Evolutionary conservation across 2,329 filamentous ascomycete genomes (phyloP).

Genomic region (Cladophialophora immunda): DNA sequence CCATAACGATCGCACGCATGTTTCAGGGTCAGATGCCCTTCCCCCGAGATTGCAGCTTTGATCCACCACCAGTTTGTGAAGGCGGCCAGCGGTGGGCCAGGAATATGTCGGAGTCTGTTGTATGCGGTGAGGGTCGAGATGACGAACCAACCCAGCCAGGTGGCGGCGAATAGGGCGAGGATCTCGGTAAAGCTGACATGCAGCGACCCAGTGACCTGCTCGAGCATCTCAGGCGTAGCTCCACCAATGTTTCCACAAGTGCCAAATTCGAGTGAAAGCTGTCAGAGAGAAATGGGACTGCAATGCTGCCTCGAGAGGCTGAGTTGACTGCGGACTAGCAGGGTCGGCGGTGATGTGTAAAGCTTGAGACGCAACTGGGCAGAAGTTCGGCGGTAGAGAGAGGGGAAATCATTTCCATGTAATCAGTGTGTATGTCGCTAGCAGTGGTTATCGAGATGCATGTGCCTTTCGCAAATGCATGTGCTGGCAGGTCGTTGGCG

Average conservation of each 20-base stretch:
- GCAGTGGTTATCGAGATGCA: neutral
- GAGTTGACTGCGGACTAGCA: neutral
- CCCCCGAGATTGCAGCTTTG: slow-evolving; percentile 25
- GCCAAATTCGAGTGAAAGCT: neutral
- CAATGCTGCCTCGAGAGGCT: neutral
- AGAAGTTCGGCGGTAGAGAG: neutral
- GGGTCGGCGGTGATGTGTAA: neutral
- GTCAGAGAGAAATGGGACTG: neutral
- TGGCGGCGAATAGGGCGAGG: slow-evolving; percentile 14
- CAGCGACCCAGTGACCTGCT: slow-evolving; percentile 17
- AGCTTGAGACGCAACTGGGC: neutral
- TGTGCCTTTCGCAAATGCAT: neutral
- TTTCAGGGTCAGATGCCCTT: slow-evolving; percentile 25
- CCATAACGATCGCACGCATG: slow-evolving; percentile 25
- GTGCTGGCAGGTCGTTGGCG: neutral
- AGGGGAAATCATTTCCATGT: neutral
- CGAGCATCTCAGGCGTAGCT: slow-evolving; percentile 12
- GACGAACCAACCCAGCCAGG: slow-evolving; percentile 14
- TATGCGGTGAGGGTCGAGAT: slow-evolving; percentile 17
- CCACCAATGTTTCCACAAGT: neutral
- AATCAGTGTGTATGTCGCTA: neutral
- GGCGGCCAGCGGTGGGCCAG: slow-evolving; percentile 27
- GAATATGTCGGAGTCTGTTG: slow-evolving; percentile 26
- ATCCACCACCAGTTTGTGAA: slow-evolving; percentile 32
- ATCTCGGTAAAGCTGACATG: slow-evolving; percentile 13